A percentile compares a stretch with the other conserved stretches of the same genome.
These are phyloP conservation scores for Auriculariales sp. DNA, from an alignment of 768 basidiomycete genomes.

Conservation along the genomic window DNA sequence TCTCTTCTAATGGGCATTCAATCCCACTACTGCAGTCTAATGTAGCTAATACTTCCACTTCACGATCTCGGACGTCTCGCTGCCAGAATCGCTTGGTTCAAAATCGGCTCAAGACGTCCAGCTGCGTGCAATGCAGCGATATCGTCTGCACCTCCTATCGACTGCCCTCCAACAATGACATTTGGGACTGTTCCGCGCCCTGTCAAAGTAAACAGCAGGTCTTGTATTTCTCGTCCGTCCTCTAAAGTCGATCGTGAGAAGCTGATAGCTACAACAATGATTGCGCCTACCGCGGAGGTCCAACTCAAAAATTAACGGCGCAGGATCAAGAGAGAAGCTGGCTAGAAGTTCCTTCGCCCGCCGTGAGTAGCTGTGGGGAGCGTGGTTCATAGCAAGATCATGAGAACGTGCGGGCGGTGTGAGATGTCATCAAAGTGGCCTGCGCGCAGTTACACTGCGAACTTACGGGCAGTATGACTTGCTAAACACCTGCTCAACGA, in stretches of 20 bases:
- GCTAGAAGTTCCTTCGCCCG: slow-evolving; percentile 49
- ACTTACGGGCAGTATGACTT: slow-evolving; percentile 66
- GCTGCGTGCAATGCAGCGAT: slow-evolving; percentile 29
- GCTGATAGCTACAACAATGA: not conserved
- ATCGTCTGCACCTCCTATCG: slow-evolving; percentile 18
- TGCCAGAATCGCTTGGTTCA: slow-evolving; percentile 35
- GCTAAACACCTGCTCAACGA: not conserved
- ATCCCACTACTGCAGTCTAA: too few species aligned
- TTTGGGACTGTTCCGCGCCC: slow-evolving; percentile 63
- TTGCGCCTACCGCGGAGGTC: slow-evolving; percentile 50
- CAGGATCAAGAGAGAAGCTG: slow-evolving; percentile 42
- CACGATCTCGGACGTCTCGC: too few species aligned
- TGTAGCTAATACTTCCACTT: too few species aligned
- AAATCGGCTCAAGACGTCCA: slow-evolving; percentile 25
- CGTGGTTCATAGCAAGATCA: not conserved
- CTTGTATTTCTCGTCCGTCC: slow-evolving; percentile 49
- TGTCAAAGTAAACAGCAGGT: slow-evolving; percentile 51
- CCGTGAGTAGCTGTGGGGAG: slow-evolving; percentile 34
- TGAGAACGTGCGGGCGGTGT: not conserved
- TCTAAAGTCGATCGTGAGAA: slow-evolving; percentile 20
- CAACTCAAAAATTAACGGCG: slow-evolving; percentile 60
- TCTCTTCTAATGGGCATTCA: too few species aligned
- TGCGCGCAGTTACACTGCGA: not conserved
- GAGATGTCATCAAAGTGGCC: slow-evolving; percentile 1
- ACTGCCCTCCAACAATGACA: slow-evolving; percentile 46